Evolutionary conservation across 2,329 filamentous ascomycete genomes (phyloP), one percentile per base, ranked within the genome.

Genomic region (Fusarium piperis): DNA sequence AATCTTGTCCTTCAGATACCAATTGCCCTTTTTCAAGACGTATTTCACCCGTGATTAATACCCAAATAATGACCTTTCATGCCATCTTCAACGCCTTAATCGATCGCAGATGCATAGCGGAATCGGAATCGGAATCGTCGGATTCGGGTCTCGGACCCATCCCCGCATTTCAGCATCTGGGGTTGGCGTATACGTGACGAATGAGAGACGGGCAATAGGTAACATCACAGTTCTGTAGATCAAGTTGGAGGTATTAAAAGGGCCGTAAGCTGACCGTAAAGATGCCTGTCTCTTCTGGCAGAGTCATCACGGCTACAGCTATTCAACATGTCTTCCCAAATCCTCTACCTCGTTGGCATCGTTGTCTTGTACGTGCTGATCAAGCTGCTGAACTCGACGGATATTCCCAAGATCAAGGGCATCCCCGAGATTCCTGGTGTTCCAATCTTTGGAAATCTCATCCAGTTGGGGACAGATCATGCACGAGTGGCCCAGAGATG

Each of bases 371-470:
- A 59, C 26, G 10, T 71, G 13, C 26, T 71, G 13, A 64, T 79
- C 58, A 78, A 71, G 28, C 74, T 80, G 36, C 76, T 85, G n/a
- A 83, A 83, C 56, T 73, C 76, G 2, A 91, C 89, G 2, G 88
- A 91, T 70, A 80, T 84, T 0, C 86, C 89, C 6, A 89, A 88
- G 74, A 90, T 91, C 78, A 90, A 90, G 73, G 85, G 85, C 7
- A 79, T 91, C 1, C 88, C 89, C 2, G 88, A 91, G 72, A 85
- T 91, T 44, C 89, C 89, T 0, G 89, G 89, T 0, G 77, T 90
- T 6, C 89, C 89, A 5, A 74, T 92, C 10, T 89, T 92, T 71
- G 90, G 90, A 6, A 92, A 90, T 67, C 81, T 92, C 5, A 75
- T 91, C 1, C 87, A 91, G 72, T 83, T 92, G 8, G 89, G 89